phyloP scores from a whole-genome alignment of 2,329 filamentous ascomycete genomes.

The Epichloe glyceriae region DNA sequence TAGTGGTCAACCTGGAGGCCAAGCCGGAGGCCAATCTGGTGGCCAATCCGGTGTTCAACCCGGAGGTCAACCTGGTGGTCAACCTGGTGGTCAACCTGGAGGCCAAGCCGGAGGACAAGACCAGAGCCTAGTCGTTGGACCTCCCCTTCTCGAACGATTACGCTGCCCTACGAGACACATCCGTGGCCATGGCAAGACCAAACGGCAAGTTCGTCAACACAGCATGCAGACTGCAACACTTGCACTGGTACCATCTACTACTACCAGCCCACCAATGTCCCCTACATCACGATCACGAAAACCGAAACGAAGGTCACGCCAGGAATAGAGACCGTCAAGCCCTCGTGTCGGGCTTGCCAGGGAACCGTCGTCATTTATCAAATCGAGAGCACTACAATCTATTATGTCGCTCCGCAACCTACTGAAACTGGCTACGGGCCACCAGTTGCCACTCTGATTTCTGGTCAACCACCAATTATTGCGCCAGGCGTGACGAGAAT shows the following conservation, averaged over 20 bases:
- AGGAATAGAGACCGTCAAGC: constrained; percentile 1
- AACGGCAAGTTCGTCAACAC: not conserved
- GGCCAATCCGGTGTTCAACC: not conserved
- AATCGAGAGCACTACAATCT: not conserved
- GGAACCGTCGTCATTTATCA: constrained; percentile 4
- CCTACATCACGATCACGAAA: not conserved
- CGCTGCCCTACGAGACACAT: not conserved
- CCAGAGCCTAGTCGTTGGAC: not conserved
- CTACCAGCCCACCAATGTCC: not conserved
- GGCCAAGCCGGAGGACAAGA: not conserved
- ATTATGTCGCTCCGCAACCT: not conserved
- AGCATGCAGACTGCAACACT: not conserved
- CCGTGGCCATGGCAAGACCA: constrained; percentile 1
- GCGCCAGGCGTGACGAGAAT: not conserved
- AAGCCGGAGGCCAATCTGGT: not conserved
- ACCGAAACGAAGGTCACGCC: not conserved
- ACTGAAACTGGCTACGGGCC: not conserved
- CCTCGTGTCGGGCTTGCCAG: constrained; percentile 1
- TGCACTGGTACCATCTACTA: constrained; percentile 1
- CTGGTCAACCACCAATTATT: not conserved
- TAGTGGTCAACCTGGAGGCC: not conserved
- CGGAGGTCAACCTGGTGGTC: not conserved
- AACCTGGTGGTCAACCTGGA: not conserved
- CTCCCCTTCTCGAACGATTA: constrained; percentile 1
- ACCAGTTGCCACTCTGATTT: not conserved